These are phyloP conservation scores for Plasmodium berghei DNA, from an alignment of 169 alveolate genomes.

Conservation along the genomic window DNA sequence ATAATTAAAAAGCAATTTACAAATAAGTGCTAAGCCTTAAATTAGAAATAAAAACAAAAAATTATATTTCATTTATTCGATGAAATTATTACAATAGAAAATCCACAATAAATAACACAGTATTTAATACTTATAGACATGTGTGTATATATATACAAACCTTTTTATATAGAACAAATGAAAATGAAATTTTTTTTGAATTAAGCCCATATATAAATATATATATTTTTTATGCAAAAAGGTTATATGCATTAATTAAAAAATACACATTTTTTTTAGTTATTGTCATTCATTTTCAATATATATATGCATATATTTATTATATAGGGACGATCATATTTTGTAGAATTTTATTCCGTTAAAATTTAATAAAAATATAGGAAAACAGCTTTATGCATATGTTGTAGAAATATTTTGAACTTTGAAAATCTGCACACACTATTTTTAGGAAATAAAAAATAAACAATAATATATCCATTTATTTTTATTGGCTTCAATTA, in stretches of 20 bases:
- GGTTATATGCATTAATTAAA: conserved; percentile 6
- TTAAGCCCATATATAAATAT: neutral
- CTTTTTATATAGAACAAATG: neutral
- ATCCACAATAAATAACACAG: too few species aligned
- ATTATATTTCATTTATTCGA: conserved; percentile 1
- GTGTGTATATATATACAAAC: neutral
- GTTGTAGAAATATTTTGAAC: conserved; percentile 73
- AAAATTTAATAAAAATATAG: conserved; percentile 17
- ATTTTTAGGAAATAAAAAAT: conserved; percentile 5
- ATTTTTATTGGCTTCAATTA: conserved; percentile 2
- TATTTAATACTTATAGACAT: neutral
- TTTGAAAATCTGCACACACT: conserved; percentile 8
- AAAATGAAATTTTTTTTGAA: neutral
- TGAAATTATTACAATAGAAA: conserved; percentile 10
- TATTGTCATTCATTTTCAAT: neutral
- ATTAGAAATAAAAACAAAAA: conserved; percentile 54
- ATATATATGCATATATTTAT: conserved; percentile 5
- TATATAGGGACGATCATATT: conserved; percentile 3
- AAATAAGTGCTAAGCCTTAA: conserved; percentile 25
- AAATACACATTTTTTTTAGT: neutral
- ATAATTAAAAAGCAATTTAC: conserved; percentile 26
- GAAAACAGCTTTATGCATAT: conserved; percentile 18
- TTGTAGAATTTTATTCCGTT: conserved; percentile 16
- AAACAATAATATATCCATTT: conserved; percentile 6
- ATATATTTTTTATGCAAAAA: neutral